Evolutionary conservation across 169 alveolate genomes (phyloP).

Genomic region (Plasmodium malariae): DNA sequence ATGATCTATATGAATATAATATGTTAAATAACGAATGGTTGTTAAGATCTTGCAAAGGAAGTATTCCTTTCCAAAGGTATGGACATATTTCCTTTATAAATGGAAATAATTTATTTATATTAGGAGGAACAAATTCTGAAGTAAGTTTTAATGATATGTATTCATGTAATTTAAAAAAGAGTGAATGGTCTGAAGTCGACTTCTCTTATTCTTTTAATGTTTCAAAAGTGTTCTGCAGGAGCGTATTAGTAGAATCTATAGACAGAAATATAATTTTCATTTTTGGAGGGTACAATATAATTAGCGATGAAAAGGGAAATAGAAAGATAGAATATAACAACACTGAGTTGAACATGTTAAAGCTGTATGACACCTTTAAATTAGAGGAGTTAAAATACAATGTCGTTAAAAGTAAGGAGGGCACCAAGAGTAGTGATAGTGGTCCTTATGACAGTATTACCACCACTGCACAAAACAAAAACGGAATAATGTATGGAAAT

Average conservation of each 20-base stretch:
- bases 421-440: neutral
- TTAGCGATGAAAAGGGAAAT: conserved; percentile 73
- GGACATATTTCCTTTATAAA: conserved; percentile 66
- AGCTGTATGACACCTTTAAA: conserved; percentile 60
- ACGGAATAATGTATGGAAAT: neutral
- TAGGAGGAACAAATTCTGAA: conserved; percentile 75
- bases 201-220: conserved; percentile 58
- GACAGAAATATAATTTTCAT: conserved; percentile 68
- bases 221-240: conserved; percentile 57
- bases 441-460: neutral
- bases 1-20: conserved; percentile 58
- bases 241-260: conserved; percentile 45
- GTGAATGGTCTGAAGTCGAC: conserved; percentile 72
- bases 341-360: conserved; percentile 47
- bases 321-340: conserved; percentile 46
- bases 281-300: conserved; percentile 61
- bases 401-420: conserved; percentile 14
- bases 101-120: conserved; percentile 63
- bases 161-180: conserved; percentile 46
- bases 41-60: conserved; percentile 51
- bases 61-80: conserved; percentile 35
- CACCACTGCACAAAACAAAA: neutral
- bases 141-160: conserved; percentile 69
- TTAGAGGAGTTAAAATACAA: conserved; percentile 55
- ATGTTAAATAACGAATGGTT: conserved; percentile 49